Conservation (phyloP, 345 rosid species). For the Pseudoturritis turrita region DNA sequence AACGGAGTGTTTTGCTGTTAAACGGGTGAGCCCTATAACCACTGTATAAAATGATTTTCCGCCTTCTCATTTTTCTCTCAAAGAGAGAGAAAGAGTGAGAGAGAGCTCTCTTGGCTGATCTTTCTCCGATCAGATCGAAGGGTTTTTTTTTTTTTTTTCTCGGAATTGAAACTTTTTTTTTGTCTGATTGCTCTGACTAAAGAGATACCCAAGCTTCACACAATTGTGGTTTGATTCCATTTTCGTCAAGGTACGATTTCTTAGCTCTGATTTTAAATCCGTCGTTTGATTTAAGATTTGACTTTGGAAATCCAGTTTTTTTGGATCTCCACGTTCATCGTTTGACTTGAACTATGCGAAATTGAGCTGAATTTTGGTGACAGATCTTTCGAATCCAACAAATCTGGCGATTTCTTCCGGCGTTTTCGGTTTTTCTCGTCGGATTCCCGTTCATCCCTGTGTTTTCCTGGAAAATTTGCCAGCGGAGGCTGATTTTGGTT, state of each 20-base stretch:
- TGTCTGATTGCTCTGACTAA: neutral
- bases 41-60: slow-evolving; percentile 25
- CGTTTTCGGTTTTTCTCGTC: neutral
- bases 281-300: neutral
- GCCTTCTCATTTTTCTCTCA: slow-evolving; percentile 19
- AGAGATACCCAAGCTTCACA: slow-evolving; percentile 11
- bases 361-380: slow-evolving; percentile 19
- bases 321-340: slow-evolving; percentile 1
- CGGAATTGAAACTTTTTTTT: neutral
- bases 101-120: slow-evolving; percentile 23
- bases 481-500: neutral
- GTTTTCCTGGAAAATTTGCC: neutral
- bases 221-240: neutral
- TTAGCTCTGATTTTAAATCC: neutral
- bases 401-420: neutral
- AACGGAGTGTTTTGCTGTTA: slow-evolving; percentile 7
- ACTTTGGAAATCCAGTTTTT: neutral
- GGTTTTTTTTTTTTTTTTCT: neutral
- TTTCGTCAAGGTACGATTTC: slow-evolving; percentile 8
- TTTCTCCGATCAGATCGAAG: slow-evolving; percentile 26
- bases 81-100: neutral
- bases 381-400: slow-evolving; percentile 26
- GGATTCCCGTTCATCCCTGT: neutral
- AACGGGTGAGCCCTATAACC: slow-evolving; percentile 21
- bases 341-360: slow-evolving; percentile 36